phyloP scores from a whole-genome alignment of 345 rosid genomes.

The Brassica nigra region DNA sequence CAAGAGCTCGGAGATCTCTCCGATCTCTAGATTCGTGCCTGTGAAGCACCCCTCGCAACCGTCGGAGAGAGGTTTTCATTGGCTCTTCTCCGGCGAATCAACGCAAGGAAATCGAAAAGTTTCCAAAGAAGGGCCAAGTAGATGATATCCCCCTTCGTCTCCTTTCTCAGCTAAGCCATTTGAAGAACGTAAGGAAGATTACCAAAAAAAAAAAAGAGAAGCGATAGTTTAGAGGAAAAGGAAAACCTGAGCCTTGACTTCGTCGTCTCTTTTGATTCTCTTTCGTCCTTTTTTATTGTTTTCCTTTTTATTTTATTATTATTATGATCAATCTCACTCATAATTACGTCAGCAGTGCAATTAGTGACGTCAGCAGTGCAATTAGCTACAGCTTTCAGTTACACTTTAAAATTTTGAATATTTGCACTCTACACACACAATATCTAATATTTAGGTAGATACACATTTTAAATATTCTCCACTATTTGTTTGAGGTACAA shows the following conservation, averaged over 20 bases:
- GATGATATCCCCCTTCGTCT: conserved; percentile 17
- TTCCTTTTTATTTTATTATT: background rate
- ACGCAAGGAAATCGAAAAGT: background rate
- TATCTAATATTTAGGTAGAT: no score
- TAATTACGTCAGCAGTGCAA: conserved; percentile 32
- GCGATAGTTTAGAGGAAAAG: conserved; percentile 33
- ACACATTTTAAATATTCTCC: no score
- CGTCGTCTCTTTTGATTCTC: conserved; percentile 32
- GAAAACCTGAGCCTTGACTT: conserved; percentile 42
- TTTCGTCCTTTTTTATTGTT: conserved; percentile 8
- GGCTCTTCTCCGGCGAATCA: conserved; percentile 23
- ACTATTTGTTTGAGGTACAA: no score
- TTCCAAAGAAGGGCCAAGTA: conserved; percentile 14
- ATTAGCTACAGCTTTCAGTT: background rate
- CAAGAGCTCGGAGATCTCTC: conserved; percentile 52
- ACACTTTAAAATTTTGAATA: background rate
- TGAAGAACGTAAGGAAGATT: conserved; percentile 4
- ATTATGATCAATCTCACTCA: background rate
- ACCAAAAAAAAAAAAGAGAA: background rate
- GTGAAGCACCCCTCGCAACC: conserved; percentile 63
- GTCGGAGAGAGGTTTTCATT: conserved; percentile 81
- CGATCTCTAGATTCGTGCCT: conserved; percentile 54
- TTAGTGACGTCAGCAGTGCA: conserved; percentile 26
- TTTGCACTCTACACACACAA: no score
- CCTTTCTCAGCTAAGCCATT: background rate